Evolutionary conservation across 2,329 filamentous ascomycete genomes (phyloP).

Genomic region (Thielaviopsis ethacetica): DNA sequence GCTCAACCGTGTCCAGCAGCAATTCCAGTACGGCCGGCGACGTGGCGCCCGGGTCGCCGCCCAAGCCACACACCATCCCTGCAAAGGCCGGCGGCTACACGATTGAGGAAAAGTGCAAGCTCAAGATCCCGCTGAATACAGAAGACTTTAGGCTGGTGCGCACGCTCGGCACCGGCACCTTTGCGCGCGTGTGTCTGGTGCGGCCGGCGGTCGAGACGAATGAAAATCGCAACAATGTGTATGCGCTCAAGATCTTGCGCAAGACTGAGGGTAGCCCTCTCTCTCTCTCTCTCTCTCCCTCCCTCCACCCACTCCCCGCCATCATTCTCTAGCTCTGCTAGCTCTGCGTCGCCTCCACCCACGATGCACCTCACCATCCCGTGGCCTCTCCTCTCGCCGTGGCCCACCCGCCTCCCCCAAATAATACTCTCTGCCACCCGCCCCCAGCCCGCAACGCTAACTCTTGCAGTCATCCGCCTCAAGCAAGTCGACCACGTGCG

Average conservation of each 20-base stretch:
- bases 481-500: conserved; percentile 80
- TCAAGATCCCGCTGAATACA: conserved; percentile 18
- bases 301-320: conserved; percentile 16
- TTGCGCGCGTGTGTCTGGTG: conserved; percentile 68
- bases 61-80: background rate
- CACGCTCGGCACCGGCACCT: conserved; percentile 66
- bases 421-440: background rate
- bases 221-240: conserved; percentile 48
- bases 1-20: background rate
- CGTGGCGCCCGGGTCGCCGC: background rate
- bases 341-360: background rate
- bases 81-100: background rate
- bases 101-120: conserved; percentile 9
- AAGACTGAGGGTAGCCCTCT: conserved; percentile 32
- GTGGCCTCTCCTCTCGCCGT: background rate
- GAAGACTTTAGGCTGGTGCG: conserved; percentile 57
- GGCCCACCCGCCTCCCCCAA: no score
- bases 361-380: no score
- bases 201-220: conserved; percentile 39
- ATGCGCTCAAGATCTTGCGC: conserved; percentile 64
- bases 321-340: background rate
- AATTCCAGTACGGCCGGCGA: background rate
- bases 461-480: conserved; percentile 46
- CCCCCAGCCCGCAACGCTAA: background rate
- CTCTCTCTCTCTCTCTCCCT: conserved; percentile 7